Base-by-base conservation (phyloP, 1,139 yeast species). In the Saccharomyces uvarum region DNA sequence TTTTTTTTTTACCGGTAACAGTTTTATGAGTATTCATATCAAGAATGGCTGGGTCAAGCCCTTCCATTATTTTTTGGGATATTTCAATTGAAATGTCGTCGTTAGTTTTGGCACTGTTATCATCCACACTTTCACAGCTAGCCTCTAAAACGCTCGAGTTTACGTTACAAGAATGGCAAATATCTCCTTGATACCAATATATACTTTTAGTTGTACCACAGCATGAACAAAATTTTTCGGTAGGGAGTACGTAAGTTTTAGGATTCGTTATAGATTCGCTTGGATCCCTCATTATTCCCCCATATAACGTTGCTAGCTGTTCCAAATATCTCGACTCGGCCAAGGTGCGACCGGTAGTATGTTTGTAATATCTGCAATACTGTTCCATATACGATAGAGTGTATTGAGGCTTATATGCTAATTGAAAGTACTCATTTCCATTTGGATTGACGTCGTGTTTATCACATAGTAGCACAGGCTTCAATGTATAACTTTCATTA, bases 141-240 rank as follows among this genome's bases (percentile, higher is more conserved):
- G n/a, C 13, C 19, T 38, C 44, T 16, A 9, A n/a, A 16, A 16
- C 14, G 16, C 19, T 21, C 4, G 29, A 41, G 11, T 47, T 27
- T 21, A 58, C 27, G 48, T 62, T 62, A 49, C 69, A 65, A 16
- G 56, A 46, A 52, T 64, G 63, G 49, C 69, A 65, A 7, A 58
- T 29, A 7, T 52, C 32, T 7, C 52, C 32, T 2, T 44, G 47
- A 50, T 56, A 60, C 69, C 69, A 65, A 46, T 51, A 60, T 5
- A 63, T 49, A 8, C 58, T 54, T 7, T 29, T 48, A 4, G 27
- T 50, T 11, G 56, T 56, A 2, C 53, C 48, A 49, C 69, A 63
- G 9, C 42, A 33, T 8, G 31, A 31, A 33, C 66, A 64, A 6
- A 44, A 55, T 24, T 33, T 51, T 24, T 31, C 33, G 47, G 19